These are phyloP conservation scores for Hypocrella siamensis DNA, from an alignment of 2,329 filamentous ascomycete species.

Conservation along the genomic window DNA sequence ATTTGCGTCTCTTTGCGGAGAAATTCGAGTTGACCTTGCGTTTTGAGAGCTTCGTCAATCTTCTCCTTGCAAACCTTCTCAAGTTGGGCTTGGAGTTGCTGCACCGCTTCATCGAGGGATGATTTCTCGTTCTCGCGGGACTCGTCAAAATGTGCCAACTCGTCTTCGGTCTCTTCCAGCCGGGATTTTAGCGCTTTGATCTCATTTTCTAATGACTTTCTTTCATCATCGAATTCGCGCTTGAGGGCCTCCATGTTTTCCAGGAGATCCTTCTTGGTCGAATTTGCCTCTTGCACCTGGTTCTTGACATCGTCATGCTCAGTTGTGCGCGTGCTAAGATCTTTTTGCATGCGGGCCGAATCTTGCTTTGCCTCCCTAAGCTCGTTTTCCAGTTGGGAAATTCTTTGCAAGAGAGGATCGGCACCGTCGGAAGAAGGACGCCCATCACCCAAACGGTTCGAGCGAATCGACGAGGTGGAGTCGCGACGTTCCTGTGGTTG, in stretches of 20 bases:
- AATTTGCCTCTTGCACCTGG: slow-evolving; percentile 72
- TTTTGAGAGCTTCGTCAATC: slow-evolving; percentile 39
- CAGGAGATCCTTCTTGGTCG: slow-evolving; percentile 85
- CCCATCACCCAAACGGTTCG: slow-evolving; percentile 26
- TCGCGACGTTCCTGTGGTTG: slow-evolving; percentile 33
- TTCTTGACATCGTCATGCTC: slow-evolving; percentile 46
- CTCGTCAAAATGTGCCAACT: slow-evolving; percentile 71
- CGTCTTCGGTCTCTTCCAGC: slow-evolving; percentile 81
- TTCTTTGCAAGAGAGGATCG: slow-evolving; percentile 29
- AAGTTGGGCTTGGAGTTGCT: slow-evolving; percentile 54
- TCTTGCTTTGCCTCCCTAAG: slow-evolving; percentile 58
- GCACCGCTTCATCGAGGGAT: slow-evolving; percentile 51
- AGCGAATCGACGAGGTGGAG: slow-evolving; percentile 31
- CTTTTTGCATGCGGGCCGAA: slow-evolving; percentile 50
- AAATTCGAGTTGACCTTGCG: slow-evolving; percentile 46
- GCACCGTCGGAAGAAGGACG: slow-evolving; percentile 29
- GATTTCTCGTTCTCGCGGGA: slow-evolving; percentile 71
- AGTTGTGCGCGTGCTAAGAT: slow-evolving; percentile 41
- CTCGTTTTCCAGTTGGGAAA: slow-evolving; percentile 60
- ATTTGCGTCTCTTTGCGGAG: slow-evolving; percentile 43
- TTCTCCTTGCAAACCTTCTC: slow-evolving; percentile 43
- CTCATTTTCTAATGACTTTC: slow-evolving; percentile 69
- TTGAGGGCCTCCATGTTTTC: slow-evolving; percentile 89
- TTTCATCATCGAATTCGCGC: slow-evolving; percentile 72
- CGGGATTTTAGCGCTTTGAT: slow-evolving; percentile 60